Conservation (phyloP, 1,284 basidiomycete genomes). For the Cystobasidium sp. region DNA sequence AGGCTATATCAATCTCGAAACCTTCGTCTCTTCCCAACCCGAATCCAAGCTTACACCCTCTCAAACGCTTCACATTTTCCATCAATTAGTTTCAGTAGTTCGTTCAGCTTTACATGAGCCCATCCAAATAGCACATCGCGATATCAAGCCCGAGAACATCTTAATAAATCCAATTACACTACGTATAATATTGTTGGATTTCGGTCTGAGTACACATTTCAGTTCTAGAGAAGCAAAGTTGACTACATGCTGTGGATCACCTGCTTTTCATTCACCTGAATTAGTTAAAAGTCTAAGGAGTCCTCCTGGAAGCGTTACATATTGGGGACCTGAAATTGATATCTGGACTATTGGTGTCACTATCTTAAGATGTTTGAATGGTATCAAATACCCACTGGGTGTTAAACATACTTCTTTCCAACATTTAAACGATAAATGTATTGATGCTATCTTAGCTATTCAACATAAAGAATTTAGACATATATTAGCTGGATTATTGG, state of each 20-base stretch:
- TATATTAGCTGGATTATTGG: slow-evolving; percentile 59
- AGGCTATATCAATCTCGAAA: slow-evolving; percentile 58
- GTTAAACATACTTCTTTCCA: slow-evolving; percentile 60
- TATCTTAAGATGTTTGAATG: slow-evolving; percentile 61
- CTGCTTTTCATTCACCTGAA: slow-evolving; percentile 61
- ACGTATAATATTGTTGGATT: slow-evolving; percentile 61
- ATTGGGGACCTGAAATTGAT: slow-evolving; percentile 65
- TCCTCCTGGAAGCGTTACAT: slow-evolving; percentile 60
- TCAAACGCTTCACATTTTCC: slow-evolving; percentile 58
- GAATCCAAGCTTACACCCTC: slow-evolving; percentile 51
- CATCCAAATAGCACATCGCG: slow-evolving; percentile 63
- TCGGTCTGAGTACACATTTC: slow-evolving; percentile 64
- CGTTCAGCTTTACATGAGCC: slow-evolving; percentile 62
- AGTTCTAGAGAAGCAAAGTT: slow-evolving; percentile 63
- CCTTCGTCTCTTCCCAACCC: slow-evolving; percentile 50
- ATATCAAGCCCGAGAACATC: slow-evolving; percentile 63
- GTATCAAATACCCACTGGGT: slow-evolving; percentile 63
- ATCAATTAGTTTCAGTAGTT: slow-evolving; percentile 63
- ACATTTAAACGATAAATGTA: slow-evolving; percentile 60
- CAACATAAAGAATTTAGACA: slow-evolving; percentile 57
- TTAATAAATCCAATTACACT: slow-evolving; percentile 58
- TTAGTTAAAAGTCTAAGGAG: slow-evolving; percentile 62
- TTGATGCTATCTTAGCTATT: slow-evolving; percentile 58
- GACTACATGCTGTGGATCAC: slow-evolving; percentile 63
- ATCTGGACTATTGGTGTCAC: slow-evolving; percentile 65